Evolutionary conservation across 768 basidiomycete genomes (phyloP).

Genomic region (Russula ochroleuca): DNA sequence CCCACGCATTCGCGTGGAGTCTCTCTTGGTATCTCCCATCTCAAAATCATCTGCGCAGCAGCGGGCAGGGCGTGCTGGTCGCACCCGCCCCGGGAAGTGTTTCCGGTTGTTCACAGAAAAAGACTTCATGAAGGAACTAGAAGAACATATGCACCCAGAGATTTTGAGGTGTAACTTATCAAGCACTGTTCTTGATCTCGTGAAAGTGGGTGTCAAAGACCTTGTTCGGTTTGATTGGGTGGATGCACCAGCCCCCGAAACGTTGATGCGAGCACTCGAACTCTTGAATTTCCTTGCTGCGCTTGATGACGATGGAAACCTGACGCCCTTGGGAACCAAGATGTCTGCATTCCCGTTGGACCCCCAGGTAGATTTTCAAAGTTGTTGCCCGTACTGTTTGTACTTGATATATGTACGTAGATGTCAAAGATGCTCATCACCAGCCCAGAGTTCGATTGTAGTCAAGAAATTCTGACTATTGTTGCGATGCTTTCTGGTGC

Average conservation of each 20-base stretch:
- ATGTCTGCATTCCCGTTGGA: slow-evolving; percentile 99
- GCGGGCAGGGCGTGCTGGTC: slow-evolving; percentile 91
- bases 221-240: slow-evolving; percentile 84
- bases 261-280: slow-evolving; percentile 94
- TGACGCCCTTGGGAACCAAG: slow-evolving; percentile 79
- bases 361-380: slow-evolving; percentile 59
- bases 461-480: slow-evolving; percentile 91
- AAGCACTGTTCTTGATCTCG: slow-evolving; percentile 87
- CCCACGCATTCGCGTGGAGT: slow-evolving; percentile 93
- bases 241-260: slow-evolving; percentile 92
- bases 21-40: slow-evolving; percentile 87
- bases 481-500: slow-evolving; percentile 93
- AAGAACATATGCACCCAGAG: slow-evolving; percentile 97
- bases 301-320: slow-evolving; percentile 87
- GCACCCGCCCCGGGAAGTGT: slow-evolving; percentile 95
- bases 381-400: neutral
- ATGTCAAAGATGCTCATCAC: slow-evolving; percentile 91
- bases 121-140: slow-evolving; percentile 92
- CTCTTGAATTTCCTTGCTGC: slow-evolving; percentile 88
- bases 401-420: slow-evolving; percentile 35
- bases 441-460: slow-evolving; percentile 93
- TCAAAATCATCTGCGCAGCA: slow-evolving; percentile 97
- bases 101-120: slow-evolving; percentile 96
- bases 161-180: slow-evolving; percentile 91
- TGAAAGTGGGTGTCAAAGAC: slow-evolving; percentile 94